Conservation (phyloP, 306 rosid genomes). For the Prunus padus region DNA sequence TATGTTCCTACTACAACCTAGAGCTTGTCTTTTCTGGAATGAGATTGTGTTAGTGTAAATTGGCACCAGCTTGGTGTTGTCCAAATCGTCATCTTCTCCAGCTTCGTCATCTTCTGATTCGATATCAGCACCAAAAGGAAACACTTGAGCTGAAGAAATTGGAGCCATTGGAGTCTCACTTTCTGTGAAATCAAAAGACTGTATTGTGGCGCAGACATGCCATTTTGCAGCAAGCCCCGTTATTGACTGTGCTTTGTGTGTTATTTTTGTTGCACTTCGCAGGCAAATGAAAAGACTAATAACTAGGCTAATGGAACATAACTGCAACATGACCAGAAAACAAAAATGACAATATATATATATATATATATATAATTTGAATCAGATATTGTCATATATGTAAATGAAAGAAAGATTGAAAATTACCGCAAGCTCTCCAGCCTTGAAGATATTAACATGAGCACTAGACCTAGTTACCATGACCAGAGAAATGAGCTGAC, state of each 20-base stretch:
- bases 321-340: conserved; percentile 44
- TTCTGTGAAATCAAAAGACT: conserved; percentile 63
- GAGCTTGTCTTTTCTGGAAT: conserved; percentile 85
- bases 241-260: conserved; percentile 81
- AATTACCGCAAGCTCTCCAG: conserved; percentile 85
- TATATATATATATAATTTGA: no score
- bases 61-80: conserved; percentile 60
- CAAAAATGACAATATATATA: not conserved
- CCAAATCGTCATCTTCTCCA: conserved; percentile 71
- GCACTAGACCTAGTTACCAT: conserved; percentile 49
- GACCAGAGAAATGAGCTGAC: conserved; percentile 69
- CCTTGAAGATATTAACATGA: conserved; percentile 58
- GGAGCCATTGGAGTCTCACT: conserved; percentile 48
- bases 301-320: conserved; percentile 71
- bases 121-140: conserved; percentile 18
- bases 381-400: not conserved
- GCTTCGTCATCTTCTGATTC: conserved; percentile 65
- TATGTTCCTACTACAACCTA: conserved; percentile 44
- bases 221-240: conserved; percentile 87
- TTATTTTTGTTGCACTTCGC: conserved; percentile 74
- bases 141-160: conserved; percentile 33
- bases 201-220: conserved; percentile 74
- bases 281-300: conserved; percentile 76
- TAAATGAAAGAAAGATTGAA: not conserved
- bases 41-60: conserved; percentile 66